Conservation (phyloP, 2,329 filamentous ascomycete species). For the Aureobasidium sp. region DNA sequence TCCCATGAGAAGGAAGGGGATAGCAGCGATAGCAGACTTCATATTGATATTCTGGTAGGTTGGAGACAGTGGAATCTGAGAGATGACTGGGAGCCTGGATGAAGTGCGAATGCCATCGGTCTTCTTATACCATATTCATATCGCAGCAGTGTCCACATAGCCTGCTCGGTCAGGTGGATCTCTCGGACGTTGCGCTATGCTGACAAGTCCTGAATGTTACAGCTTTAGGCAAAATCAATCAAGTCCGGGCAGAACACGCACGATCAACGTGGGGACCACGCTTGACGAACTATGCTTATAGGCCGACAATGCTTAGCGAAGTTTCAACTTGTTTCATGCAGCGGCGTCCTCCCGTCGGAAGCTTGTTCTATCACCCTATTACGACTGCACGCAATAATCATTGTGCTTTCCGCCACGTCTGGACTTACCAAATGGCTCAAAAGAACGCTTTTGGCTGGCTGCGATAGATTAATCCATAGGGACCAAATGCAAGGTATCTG, state of each 20-base stretch:
- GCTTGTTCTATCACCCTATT: conserved; percentile 6
- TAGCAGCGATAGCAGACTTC: background rate
- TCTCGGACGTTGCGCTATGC: background rate
- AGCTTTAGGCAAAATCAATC: conserved; percentile 7
- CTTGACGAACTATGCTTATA: background rate
- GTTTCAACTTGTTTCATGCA: conserved; percentile 6
- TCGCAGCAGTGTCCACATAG: background rate
- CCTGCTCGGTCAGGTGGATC: background rate
- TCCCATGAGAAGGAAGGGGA: conserved; percentile 9
- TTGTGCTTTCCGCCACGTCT: background rate
- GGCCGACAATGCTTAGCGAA: background rate
- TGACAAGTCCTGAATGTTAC: background rate
- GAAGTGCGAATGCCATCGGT: background rate
- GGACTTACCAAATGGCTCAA: background rate
- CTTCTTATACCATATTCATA: background rate
- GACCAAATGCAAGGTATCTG: background rate
- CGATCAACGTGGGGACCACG: background rate
- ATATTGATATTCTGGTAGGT: background rate
- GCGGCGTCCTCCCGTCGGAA: conserved; percentile 3
- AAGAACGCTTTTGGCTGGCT: background rate
- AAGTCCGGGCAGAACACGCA: background rate
- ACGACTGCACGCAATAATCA: background rate
- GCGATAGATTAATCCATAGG: background rate
- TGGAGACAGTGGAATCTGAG: background rate
- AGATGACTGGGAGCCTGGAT: background rate